Conservation (phyloP, 345 rosid genomes). For the Eucalyptus tenuipes region DNA sequence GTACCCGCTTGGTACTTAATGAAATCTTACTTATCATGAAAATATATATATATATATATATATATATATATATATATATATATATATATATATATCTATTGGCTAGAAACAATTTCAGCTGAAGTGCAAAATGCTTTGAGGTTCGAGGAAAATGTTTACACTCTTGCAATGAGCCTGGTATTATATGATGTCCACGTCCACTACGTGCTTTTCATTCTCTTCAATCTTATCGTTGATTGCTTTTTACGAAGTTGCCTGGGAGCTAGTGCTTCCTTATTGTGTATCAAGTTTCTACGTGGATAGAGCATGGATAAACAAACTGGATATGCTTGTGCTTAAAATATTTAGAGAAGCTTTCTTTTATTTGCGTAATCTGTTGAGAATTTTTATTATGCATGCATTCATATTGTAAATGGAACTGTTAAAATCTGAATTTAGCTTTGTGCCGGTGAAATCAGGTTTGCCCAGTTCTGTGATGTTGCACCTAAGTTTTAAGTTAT, state of each 20-base stretch:
- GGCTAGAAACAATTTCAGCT: no score
- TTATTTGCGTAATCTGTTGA: no score
- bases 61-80: no score
- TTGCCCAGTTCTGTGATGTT: neutral
- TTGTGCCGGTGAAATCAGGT: neutral
- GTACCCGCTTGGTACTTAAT: no score
- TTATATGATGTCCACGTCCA: neutral
- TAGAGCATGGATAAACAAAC: neutral
- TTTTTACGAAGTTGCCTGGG: neutral
- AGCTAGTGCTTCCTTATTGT: neutral
- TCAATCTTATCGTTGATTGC: neutral
- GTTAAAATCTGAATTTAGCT: no score
- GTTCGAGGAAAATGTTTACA: conserved; percentile 67
- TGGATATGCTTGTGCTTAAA: neutral
- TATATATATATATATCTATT: no score
- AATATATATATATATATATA: neutral
- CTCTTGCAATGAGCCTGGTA: conserved; percentile 67
- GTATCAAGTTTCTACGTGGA: neutral
- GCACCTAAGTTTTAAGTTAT: neutral
- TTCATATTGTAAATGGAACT: neutral
- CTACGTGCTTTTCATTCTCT: neutral
- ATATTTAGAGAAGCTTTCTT: no score
- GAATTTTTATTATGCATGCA: neutral
- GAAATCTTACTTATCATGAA: no score
- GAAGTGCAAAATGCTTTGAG: conserved; percentile 26